Conservation (phyloP, 2,329 filamentous ascomycete species). For the Paecilomyces niveus region DNA sequence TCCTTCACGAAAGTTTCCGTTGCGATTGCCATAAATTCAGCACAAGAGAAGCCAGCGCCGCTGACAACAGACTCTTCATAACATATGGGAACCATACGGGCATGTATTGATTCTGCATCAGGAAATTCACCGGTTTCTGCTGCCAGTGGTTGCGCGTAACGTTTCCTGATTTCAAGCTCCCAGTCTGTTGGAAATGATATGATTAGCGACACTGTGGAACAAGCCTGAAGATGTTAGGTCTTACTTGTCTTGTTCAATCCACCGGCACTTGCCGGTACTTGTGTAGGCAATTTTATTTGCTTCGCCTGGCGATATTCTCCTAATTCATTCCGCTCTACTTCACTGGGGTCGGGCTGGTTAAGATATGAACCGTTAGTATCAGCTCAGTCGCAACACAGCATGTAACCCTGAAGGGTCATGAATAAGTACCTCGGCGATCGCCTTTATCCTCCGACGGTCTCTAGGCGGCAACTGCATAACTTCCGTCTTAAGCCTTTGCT, state of each 20-base stretch:
- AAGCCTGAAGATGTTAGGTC: conserved; percentile 20
- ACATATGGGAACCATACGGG: conserved; percentile 58
- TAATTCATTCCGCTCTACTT: conserved; percentile 23
- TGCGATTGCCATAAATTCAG: conserved; percentile 54
- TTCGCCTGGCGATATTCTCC: conserved; percentile 40
- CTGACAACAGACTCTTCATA: conserved; percentile 56
- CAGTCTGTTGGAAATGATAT: conserved; percentile 38
- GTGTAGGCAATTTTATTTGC: conserved; percentile 48
- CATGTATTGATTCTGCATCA: conserved; percentile 48
- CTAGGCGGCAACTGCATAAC: conserved; percentile 56
- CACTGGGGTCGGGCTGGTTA: conserved; percentile 28
- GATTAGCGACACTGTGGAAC: conserved; percentile 8
- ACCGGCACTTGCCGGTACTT: conserved; percentile 61
- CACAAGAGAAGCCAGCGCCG: conserved; percentile 47
- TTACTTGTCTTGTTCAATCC: conserved; percentile 73
- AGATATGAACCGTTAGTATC: conserved; percentile 5
- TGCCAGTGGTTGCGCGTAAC: conserved; percentile 55
- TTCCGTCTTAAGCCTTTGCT: conserved; percentile 57
- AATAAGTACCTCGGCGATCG: conserved; percentile 40
- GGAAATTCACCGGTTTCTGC: conserved; percentile 59
- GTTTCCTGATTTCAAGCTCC: conserved; percentile 59
- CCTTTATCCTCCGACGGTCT: conserved; percentile 54
- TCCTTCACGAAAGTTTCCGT: conserved; percentile 59
- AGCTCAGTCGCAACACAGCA: not conserved
- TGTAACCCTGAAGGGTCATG: not conserved